These are phyloP conservation scores for Nicotiana undulata DNA, from an alignment of 257 asterid species.

Conservation along the genomic window DNA sequence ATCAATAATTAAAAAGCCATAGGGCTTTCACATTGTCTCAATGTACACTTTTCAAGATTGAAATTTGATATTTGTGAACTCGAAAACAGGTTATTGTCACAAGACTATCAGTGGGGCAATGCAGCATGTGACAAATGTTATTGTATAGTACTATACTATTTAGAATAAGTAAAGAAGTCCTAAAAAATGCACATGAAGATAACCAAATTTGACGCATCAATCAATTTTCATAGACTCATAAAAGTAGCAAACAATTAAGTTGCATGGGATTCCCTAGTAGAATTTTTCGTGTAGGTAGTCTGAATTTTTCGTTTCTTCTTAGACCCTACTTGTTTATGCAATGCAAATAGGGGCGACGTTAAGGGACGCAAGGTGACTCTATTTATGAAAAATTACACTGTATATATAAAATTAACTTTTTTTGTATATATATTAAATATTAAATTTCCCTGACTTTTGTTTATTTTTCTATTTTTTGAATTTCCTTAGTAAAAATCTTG, in stretches of 20 bases:
- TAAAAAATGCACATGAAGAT: not conserved
- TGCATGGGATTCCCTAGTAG: slow-evolving; percentile 16
- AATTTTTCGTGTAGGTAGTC: not conserved
- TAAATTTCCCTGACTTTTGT: too few species aligned
- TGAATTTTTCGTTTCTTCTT: not conserved
- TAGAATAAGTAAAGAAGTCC: not conserved
- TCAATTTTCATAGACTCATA: not conserved
- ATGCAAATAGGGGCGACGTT: too few species aligned
- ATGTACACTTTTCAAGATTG: not conserved
- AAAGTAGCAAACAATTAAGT: not conserved
- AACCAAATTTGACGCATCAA: not conserved
- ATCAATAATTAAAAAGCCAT: not conserved
- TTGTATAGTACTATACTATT: not conserved
- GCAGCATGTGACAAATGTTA: slow-evolving; percentile 1
- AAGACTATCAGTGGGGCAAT: not conserved
- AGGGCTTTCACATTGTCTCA: not conserved
- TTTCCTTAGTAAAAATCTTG: too few species aligned
- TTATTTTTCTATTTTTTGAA: too few species aligned
- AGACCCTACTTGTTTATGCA: not conserved
- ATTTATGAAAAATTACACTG: too few species aligned
- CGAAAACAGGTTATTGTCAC: too few species aligned
- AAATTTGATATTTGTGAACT: not conserved
- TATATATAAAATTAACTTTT: too few species aligned
- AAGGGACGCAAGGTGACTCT: too few species aligned
- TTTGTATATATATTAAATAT: too few species aligned